Evolutionary conservation across 179 eudicot genomes (phyloP).

Genomic region (Beta macrorhiza): DNA sequence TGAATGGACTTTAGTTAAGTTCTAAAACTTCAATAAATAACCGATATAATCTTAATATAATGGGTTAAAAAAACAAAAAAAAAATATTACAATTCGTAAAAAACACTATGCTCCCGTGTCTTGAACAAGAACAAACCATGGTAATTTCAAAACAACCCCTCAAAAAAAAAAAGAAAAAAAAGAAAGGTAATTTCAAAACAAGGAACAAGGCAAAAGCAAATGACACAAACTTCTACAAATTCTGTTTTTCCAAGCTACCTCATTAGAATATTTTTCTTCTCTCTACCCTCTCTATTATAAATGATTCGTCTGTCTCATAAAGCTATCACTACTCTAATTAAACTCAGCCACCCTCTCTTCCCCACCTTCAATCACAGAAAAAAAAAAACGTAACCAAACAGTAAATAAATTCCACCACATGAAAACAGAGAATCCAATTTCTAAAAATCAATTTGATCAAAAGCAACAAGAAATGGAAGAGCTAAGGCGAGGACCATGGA

Average conservation of each 20-base stretch:
- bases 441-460: conserved; percentile 11
- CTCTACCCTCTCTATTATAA: not conserved
- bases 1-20: too few relatives aligned
- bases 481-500: conserved; percentile 88
- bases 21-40: too few relatives aligned
- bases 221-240: conserved; percentile 17
- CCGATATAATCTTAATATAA: too few relatives aligned
- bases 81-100: too few relatives aligned
- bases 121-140: too few relatives aligned
- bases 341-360: not conserved
- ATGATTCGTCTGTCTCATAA: not conserved
- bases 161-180: too few relatives aligned
- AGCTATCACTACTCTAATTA: conserved; percentile 7
- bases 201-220: not conserved
- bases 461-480: conserved; percentile 31
- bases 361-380: not conserved
- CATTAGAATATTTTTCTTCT: not conserved
- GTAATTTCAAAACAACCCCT: not conserved
- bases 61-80: too few relatives aligned
- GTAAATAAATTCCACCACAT: not conserved
- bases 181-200: not conserved
- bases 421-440: not conserved
- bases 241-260: not conserved
- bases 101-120: too few relatives aligned
- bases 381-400: not conserved